Base-by-base conservation (phyloP, 176 grass and related monocot genomes). In the Avena atlantica region DNA sequence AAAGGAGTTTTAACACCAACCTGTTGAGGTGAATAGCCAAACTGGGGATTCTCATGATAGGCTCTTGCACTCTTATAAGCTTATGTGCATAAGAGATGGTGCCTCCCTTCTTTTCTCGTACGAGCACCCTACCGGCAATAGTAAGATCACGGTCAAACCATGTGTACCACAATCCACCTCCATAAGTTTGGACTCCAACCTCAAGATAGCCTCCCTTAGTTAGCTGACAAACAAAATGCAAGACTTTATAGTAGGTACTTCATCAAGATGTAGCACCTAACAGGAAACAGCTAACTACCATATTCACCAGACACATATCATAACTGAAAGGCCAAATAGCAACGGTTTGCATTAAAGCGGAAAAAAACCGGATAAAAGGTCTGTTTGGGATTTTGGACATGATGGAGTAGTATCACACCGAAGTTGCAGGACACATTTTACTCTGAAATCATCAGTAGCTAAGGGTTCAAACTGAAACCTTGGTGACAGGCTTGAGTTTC, bases 121-220 rank as follows among this genome's bases (percentile, higher is more conserved):
- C 56, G 48, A 98, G 94, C 69, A 96, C 92, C 66, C 97, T 91
- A 71, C 97, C 97, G 40, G 97, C 94, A 67, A 98, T 2, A 58
- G 97, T 91, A 87, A 98, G 91, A 65, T 98, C 97, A 21, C 97
- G 97, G 62, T 98, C 97, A 37, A 98, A 98, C 97, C 97, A 98
- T 63, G 97, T 98, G 89, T 98, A 78, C 97, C 97, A 98, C 67
- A 98, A 79, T 12, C 97, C 97, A 87, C 97, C 84, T 60, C 97
- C 97, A 88, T 98, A 98, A 12, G 92, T 98, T 82, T 96, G 92
- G 51, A 98, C 92, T 29, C 97, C 97, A 15, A 98, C 94, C 87
- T 98, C 91, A 51, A 98, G 79, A 86, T 90, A 98, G 29, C 92
- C 97, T 83, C 94, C 97, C 81, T 96, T 98, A 29, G 87, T 91